phyloP scores from a whole-genome alignment of 306 rosid species.

The Trifolium fragiferum region DNA sequence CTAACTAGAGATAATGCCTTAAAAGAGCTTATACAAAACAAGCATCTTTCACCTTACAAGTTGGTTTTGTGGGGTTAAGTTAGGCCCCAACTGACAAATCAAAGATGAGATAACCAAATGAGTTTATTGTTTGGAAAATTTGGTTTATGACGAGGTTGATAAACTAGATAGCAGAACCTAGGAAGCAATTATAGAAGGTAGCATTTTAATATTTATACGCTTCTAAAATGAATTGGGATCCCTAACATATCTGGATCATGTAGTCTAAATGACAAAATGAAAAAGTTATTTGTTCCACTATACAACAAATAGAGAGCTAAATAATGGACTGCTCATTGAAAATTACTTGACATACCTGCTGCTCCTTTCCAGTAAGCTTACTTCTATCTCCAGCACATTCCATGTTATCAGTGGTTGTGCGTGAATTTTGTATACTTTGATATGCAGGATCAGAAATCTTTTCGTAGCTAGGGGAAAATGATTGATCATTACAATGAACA shows the following conservation, averaged over 20 bases:
- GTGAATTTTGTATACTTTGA: conserved; percentile 52
- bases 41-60: background rate
- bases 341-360: conserved; percentile 59
- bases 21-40: background rate
- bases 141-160: background rate
- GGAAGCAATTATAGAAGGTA: conserved; percentile 11
- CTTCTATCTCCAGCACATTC: conserved; percentile 56
- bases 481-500: conserved; percentile 52
- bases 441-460: conserved; percentile 49
- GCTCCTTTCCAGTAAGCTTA: conserved; percentile 47
- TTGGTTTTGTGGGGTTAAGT: background rate
- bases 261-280: conserved; percentile 16
- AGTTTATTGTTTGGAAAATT: background rate
- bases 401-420: conserved; percentile 40
- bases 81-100: background rate
- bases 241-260: conserved; percentile 47
- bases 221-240: conserved; percentile 23
- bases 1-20: background rate
- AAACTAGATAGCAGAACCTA: conserved; percentile 23
- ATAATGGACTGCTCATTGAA: conserved; percentile 21
- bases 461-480: conserved; percentile 49
- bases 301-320: conserved; percentile 16
- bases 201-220: background rate
- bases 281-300: background rate
- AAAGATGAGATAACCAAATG: background rate